Evolutionary conservation across 2,329 filamentous ascomycete genomes (phyloP).

Genomic region (Monosporascus ibericus): DNA sequence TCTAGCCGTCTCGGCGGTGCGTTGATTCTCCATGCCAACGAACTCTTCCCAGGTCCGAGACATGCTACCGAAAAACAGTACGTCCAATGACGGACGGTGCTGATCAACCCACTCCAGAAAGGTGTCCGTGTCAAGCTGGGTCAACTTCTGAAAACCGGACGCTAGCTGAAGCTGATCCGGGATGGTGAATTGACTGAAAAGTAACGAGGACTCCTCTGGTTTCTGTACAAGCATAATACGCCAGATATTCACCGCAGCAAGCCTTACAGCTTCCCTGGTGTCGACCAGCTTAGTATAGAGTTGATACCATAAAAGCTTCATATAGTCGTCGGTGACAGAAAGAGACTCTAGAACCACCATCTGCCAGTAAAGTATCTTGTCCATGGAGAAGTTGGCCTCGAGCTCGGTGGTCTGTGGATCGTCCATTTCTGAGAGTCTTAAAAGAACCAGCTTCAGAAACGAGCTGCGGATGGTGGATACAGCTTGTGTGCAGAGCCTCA

Average conservation of each 20-base stretch:
- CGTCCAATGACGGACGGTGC: conserved; percentile 71
- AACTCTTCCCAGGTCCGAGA: conserved; percentile 85
- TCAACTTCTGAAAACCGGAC: conserved; percentile 74
- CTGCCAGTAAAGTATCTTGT: conserved; percentile 93
- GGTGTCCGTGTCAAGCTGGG: conserved; percentile 80
- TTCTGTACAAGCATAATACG: conserved; percentile 93
- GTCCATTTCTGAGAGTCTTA: conserved; percentile 79
- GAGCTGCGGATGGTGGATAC: conserved; percentile 69
- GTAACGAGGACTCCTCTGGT: conserved; percentile 68
- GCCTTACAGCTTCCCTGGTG: conserved; percentile 57
- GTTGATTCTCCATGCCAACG: conserved; percentile 73
- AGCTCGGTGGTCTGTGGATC: conserved; percentile 52
- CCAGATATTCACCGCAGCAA: conserved; percentile 77
- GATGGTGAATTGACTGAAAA: conserved; percentile 67
- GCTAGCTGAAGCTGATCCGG: conserved; percentile 66
- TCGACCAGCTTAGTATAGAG: conserved; percentile 86
- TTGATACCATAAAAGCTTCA: conserved; percentile 85
- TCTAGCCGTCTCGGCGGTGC: conserved; percentile 69
- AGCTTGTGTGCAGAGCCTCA: conserved; percentile 84
- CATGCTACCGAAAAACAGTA: conserved; percentile 74
- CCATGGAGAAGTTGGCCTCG: conserved; percentile 66
- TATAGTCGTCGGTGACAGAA: conserved; percentile 71
- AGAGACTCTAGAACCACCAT: conserved; percentile 78
- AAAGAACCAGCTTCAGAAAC: conserved; percentile 71
- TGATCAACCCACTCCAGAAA: conserved; percentile 87